phyloP scores from a whole-genome alignment of 495 filamentous ascomycete species.

The Pyrenula aspistea region DNA sequence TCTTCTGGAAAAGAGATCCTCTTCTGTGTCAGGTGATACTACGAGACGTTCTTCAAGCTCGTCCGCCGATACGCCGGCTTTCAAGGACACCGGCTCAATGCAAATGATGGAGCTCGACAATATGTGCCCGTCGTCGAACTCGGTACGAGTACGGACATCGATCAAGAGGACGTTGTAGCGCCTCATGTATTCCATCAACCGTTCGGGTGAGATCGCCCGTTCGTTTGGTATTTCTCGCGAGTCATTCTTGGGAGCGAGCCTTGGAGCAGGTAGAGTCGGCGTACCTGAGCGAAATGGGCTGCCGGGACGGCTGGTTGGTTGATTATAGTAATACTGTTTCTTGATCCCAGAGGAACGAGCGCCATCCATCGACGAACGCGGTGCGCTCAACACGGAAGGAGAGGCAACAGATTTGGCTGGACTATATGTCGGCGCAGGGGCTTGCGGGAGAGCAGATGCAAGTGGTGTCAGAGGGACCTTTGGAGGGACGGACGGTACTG shows the following conservation, averaged over 20 bases:
- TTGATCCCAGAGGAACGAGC: slow-evolving; percentile 13
- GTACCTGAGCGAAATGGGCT: slow-evolving; percentile 32
- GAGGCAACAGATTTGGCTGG: slow-evolving; percentile 26
- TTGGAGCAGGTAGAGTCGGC: slow-evolving; percentile 25
- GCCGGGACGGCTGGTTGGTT: slow-evolving; percentile 20
- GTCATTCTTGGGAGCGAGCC: slow-evolving; percentile 21
- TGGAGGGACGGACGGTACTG: slow-evolving; percentile 33
- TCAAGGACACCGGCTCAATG: slow-evolving; percentile 71
- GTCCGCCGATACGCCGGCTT: slow-evolving; percentile 71
- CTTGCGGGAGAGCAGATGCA: slow-evolving; percentile 49
- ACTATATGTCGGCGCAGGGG: slow-evolving; percentile 79
- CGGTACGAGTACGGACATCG: slow-evolving; percentile 70
- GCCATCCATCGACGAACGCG: slow-evolving; percentile 32
- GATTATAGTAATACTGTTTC: slow-evolving; percentile 1
- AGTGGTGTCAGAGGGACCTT: slow-evolving; percentile 42
- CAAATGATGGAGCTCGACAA: slow-evolving; percentile 71
- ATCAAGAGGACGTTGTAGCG: slow-evolving; percentile 62
- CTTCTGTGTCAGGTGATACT: slow-evolving; percentile 64
- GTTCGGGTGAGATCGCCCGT: slow-evolving; percentile 49
- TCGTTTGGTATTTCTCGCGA: slow-evolving; percentile 45
- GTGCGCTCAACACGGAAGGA: slow-evolving; percentile 29
- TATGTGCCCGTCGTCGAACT: slow-evolving; percentile 83
- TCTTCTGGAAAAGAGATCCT: slow-evolving; percentile 58
- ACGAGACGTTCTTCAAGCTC: slow-evolving; percentile 74
- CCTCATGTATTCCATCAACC: slow-evolving; percentile 53